phyloP scores from a whole-genome alignment of 352 stramenopile genomes.

The Globisporangium middletonii region DNA sequence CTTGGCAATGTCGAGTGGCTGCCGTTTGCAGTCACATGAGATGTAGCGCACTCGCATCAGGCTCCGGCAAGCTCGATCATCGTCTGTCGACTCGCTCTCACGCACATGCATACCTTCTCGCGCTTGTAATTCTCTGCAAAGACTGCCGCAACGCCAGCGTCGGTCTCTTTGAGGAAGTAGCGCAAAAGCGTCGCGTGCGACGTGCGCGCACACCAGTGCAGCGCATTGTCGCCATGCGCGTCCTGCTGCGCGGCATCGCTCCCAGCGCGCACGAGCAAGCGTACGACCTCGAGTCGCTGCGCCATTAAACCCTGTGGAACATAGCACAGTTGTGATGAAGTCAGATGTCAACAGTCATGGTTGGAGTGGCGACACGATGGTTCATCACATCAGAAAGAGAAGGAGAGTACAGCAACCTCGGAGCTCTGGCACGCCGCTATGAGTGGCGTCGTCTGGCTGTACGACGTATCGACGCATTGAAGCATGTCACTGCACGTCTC shows the following conservation, averaged over 20 bases:
- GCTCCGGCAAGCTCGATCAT: too few species aligned
- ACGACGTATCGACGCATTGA: constrained; percentile 44
- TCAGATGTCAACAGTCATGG: background rate
- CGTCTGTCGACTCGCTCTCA: background rate
- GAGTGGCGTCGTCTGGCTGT: constrained; percentile 45
- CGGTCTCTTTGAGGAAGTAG: constrained; percentile 51
- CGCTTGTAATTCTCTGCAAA: constrained; percentile 49
- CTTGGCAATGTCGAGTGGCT: constrained; percentile 60
- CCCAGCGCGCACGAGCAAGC: constrained; percentile 37
- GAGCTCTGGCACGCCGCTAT: constrained; percentile 50
- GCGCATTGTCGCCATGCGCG: constrained; percentile 50
- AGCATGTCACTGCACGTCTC: constrained; percentile 25
- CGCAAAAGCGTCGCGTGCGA: constrained; percentile 44
- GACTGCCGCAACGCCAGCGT: constrained; percentile 38
- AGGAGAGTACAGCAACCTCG: constrained; percentile 11
- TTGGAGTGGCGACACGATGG: background rate
- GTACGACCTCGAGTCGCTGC: constrained; percentile 41
- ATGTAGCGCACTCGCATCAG: too few species aligned
- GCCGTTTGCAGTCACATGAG: background rate
- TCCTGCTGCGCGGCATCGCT: constrained; percentile 39
- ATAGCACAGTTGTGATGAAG: background rate
- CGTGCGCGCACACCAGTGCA: constrained; percentile 66
- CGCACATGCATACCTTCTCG: constrained; percentile 28
- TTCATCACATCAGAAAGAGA: too few species aligned
- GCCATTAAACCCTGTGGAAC: constrained; percentile 22